Percentiles rank a stretch among this genome's conserved stretches.
These are phyloP conservation scores for Plasmodium gaboni DNA, from an alignment of 169 alveolate genomes.

Conservation along the genomic window DNA sequence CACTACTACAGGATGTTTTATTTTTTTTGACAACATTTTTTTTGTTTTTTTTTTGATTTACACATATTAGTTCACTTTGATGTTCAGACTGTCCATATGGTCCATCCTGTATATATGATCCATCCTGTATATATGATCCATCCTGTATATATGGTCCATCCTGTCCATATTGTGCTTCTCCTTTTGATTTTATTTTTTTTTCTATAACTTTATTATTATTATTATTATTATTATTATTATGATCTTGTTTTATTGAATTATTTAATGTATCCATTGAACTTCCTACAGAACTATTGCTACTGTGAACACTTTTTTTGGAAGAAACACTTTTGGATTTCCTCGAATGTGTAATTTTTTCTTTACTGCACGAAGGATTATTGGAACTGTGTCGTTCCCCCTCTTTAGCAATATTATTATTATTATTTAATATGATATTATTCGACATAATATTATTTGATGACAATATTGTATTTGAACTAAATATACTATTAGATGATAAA, in stretches of 20 bases:
- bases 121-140: too few relatives aligned
- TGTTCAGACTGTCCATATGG: too few relatives aligned
- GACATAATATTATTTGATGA: too few relatives aligned
- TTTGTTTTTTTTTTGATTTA: neutral
- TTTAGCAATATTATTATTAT: neutral
- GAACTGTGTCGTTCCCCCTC: neutral
- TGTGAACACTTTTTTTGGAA: neutral
- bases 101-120: too few relatives aligned
- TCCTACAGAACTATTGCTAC: neutral
- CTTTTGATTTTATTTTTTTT: conserved; percentile 7
- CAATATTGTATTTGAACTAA: too few relatives aligned
- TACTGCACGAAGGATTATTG: neutral
- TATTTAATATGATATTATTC: too few relatives aligned
- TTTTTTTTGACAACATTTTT: neutral
- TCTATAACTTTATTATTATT: neutral
- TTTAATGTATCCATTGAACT: conserved; percentile 16
- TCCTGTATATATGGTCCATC: neutral
- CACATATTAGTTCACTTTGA: too few relatives aligned
- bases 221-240: neutral
- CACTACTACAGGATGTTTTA: neutral
- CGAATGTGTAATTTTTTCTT: neutral
- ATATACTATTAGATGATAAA: too few relatives aligned
- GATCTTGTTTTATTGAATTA: neutral
- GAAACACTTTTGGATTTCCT: neutral
- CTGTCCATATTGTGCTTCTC: neutral